Percentiles rank a stretch among this genome's conserved stretches.
Conservation (phyloP, 2,329 filamentous ascomycete species). For the Ascocoryne sarcoides region DNA sequence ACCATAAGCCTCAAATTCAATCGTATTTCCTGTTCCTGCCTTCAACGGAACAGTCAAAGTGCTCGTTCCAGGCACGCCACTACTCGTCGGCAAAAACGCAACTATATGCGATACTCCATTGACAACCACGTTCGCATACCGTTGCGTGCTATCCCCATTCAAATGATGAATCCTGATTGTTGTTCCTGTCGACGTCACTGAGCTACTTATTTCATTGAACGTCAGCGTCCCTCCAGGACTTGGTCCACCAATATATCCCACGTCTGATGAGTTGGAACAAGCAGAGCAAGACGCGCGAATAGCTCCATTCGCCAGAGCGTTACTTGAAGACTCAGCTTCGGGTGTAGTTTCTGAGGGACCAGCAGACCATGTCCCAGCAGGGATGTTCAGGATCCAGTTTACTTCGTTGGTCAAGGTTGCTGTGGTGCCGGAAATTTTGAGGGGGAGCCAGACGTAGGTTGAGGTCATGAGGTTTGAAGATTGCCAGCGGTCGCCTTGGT, state of each 20-base stretch:
- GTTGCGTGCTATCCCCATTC: conserved; percentile 44
- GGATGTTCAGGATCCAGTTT: conserved; percentile 44
- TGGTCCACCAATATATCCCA: conserved; percentile 50
- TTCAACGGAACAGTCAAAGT: conserved; percentile 40
- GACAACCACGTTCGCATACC: conserved; percentile 46
- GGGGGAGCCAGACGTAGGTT: conserved; percentile 58
- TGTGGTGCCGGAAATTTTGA: conserved; percentile 42
- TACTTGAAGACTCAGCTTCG: conserved; percentile 41
- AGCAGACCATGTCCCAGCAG: conserved; percentile 35
- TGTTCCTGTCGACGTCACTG: conserved; percentile 35
- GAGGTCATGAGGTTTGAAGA: conserved; percentile 48
- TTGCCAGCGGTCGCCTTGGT: conserved; percentile 61
- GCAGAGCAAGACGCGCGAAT: conserved; percentile 37
- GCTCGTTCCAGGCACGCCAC: conserved; percentile 37
- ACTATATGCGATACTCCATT: conserved; percentile 43
- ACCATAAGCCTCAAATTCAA: conserved; percentile 37
- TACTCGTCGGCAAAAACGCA: conserved; percentile 44
- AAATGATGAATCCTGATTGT: conserved; percentile 47
- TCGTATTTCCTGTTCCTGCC: conserved; percentile 37
- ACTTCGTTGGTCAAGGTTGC: conserved; percentile 41
- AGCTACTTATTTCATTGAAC: conserved; percentile 38
- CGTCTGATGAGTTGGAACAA: conserved; percentile 41
- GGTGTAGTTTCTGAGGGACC: conserved; percentile 38
- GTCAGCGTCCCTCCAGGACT: conserved; percentile 36
- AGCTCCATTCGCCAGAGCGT: conserved; percentile 37